Base-by-base conservation (phyloP, 208 protist genomes). In the Plasmodiophora brassicae region DNA sequence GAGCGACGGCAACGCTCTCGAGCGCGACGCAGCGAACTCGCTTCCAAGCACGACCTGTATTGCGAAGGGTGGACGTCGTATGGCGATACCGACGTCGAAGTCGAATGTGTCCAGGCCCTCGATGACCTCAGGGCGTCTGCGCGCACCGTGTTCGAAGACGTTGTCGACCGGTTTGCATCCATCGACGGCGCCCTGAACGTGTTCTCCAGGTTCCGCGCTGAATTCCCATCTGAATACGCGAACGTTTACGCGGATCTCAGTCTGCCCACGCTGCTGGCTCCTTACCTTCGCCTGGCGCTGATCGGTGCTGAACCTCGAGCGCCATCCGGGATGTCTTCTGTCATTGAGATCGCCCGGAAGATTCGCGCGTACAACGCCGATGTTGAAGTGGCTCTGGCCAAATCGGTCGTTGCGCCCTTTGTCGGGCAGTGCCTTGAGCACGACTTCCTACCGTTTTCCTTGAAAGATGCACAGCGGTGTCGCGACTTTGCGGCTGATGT, bases 151-250 rank as follows among this genome's bases (percentile, higher is more conserved):
- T 78, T 78, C n/a, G 14, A 8, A 5, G 65, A 78, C 41, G 65
- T 78, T 78, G 65, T 78, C 65, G 65, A 78, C n/a, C 65, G 65
- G 5, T 78, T 78, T 38, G 41, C 32, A n/a, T 44, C 14, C n/a
- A 78, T 78, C n/a, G 5, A 5, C 14, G n/a, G 14, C n/a, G 65
- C 41, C 20, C 41, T 78, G 65, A 38, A 78, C 32, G 20, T 78
- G n/a, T 78, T 78, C 65, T 38, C 14, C 14, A 8, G 41, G 20
- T 78, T n/a, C 32, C 5, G 65, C 32, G n/a, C 32, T 78, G 20
- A n/a, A 32, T 78, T 57, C 50, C 20, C 5, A 32, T 32, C 32
- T n/a, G 65, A 78, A 78, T 78, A 78, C n/a, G 5, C 10, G 10
- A 78, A 78, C 41, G 65, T 38, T 44, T 78, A 78, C n/a, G 32